Conservation (phyloP, 306 rosid genomes). For the Quercus robur region DNA sequence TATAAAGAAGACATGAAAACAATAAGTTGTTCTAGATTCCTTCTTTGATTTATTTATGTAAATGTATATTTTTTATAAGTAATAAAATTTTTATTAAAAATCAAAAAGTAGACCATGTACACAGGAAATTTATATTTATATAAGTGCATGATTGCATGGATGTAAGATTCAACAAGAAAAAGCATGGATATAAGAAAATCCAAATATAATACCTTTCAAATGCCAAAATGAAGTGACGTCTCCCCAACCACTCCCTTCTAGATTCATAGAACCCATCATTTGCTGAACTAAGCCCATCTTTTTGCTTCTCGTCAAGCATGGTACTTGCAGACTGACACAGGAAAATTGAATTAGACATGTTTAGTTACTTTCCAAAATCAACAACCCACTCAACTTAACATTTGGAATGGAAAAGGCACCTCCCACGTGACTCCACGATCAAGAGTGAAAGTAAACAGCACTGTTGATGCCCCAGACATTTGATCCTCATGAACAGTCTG, state of each 20-base stretch:
- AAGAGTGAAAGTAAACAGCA: conserved; percentile 82
- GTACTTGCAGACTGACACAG: conserved; percentile 61
- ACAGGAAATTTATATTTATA: background rate
- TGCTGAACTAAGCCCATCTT: conserved; percentile 78
- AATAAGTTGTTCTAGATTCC: background rate
- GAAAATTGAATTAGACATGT: conserved; percentile 14
- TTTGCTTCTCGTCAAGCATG: conserved; percentile 82
- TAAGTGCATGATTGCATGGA: background rate
- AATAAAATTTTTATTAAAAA: no score
- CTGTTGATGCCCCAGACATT: conserved; percentile 86
- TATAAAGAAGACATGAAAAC: background rate
- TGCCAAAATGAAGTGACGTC: conserved; percentile 82
- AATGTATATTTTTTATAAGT: background rate
- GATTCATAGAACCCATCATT: conserved; percentile 97
- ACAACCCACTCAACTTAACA: conserved; percentile 13
- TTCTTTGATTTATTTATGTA: background rate
- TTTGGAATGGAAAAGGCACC: conserved; percentile 44
- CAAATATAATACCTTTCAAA: conserved; percentile 67
- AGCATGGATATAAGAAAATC: background rate
- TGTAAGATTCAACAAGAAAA: conserved; percentile 10
- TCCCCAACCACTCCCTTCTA: conserved; percentile 94
- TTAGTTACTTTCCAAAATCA: conserved; percentile 1
- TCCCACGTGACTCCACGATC: conserved; percentile 97
- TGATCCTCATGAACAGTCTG: conserved; percentile 94
- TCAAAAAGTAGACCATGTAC: no score